Base-by-base conservation (phyloP, 441 rosid genomes). In the Adansonia madagascariensis region DNA sequence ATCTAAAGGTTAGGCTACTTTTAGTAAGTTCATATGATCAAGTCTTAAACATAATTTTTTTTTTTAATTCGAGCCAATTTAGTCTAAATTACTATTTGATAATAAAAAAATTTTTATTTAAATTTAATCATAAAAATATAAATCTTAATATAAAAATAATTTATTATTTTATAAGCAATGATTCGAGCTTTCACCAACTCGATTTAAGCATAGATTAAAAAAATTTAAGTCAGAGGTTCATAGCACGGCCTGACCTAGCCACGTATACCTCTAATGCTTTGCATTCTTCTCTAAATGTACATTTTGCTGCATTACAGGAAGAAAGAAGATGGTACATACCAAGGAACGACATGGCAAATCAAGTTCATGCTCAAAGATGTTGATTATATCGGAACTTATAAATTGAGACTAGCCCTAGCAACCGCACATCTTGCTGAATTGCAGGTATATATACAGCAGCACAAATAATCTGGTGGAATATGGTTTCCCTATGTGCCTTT, bases 271-370 rank as follows among this genome's bases (percentile, higher is more conserved):
- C 35, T 27, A 27, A 1, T 27, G 35, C 35, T 27, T 27, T 2
- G 35, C 35, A 27, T 27, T 27, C 35, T 27, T 27, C 35, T 27
- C 35, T 27, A 27, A 27, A 27, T 27, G 52, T 43, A 8, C 4
- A 2, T n/a, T 62, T 22, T 3, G 62, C 52, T 41, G 4, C 0
- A 61, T 74, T 57, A 41, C 75, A 91, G 95, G 86, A 88, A 88
- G 79, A 57, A 20, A 50, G 87, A 65, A 8, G 92, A 90, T 68
- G 82, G 73, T 27, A 68, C 82, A 7, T 88, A 87, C 64, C 77
- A 78, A 62, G 86, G 82, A 73, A 91, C 97, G 1, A 94, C 95
- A 44, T 92, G 98, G 98, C 84, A 85, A 79, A 89, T 94, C 76
- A 91, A 82, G 76, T 94, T 94, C 86, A 76, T 62, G 22, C 86